Percentiles rank a stretch among this genome's conserved stretches.
These are phyloP conservation scores for Dioszegia aurantiaca DNA, from an alignment of 768 basidiomycete genomes.

Conservation along the genomic window DNA sequence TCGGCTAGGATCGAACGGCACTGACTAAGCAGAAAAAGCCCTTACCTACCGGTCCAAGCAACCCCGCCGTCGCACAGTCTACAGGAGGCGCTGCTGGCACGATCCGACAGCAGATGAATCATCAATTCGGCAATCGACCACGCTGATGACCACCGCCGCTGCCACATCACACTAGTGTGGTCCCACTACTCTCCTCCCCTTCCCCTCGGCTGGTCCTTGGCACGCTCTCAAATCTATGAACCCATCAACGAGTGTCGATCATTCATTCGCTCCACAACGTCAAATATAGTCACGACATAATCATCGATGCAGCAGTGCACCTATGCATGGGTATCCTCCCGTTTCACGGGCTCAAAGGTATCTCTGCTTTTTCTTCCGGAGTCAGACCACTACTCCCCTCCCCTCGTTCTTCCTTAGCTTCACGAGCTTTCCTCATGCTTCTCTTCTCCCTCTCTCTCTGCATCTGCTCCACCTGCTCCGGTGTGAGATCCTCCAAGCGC, in stretches of 20 bases:
- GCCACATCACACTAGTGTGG: no score
- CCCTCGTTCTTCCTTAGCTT: constrained; percentile 9
- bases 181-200: no score
- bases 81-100: not conserved
- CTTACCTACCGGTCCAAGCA: not conserved
- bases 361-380: constrained; percentile 21
- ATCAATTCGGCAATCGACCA: not conserved
- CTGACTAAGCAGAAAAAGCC: constrained; percentile 3
- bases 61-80: no score
- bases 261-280: no score
- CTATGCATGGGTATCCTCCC: constrained; percentile 3
- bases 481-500: constrained; percentile 15
- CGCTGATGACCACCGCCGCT: not conserved
- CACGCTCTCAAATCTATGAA: no score
- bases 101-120: constrained; percentile 7
- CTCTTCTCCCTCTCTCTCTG: constrained; percentile 16
- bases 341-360: constrained; percentile 6
- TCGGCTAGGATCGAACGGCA: not conserved
- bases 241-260: no score
- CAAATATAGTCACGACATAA: no score
- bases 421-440: constrained; percentile 13
- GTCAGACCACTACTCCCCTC: constrained; percentile 32
- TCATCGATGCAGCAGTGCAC: no score
- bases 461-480: constrained; percentile 22
- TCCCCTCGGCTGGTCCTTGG: no score